Percentiles rank a stretch among this genome's conserved stretches.
Conservation (phyloP, 192 early-diverging fungal species). For the Haplosporangium gracile region DNA sequence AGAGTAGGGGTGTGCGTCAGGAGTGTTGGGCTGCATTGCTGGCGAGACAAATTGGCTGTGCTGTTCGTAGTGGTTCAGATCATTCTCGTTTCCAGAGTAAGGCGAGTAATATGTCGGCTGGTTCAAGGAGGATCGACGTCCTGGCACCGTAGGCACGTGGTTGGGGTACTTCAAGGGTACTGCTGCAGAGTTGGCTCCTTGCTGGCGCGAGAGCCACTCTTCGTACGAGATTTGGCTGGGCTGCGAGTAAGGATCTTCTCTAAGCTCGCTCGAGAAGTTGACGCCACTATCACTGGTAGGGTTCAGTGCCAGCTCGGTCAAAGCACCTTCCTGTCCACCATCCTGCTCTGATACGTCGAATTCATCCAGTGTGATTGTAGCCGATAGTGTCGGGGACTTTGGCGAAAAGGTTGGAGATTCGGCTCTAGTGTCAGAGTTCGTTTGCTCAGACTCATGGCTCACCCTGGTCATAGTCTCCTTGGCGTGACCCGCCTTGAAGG, state of each 20-base stretch:
- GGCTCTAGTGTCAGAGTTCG: slow-evolving; percentile 23
- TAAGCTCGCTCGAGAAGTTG: not conserved
- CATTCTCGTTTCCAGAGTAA: not conserved
- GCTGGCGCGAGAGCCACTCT: not conserved
- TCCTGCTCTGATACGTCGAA: not conserved
- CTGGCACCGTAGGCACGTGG: slow-evolving; percentile 12
- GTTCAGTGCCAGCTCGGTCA: not conserved
- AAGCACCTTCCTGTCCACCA: not conserved
- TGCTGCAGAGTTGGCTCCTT: not conserved
- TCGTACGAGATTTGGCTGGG: not conserved
- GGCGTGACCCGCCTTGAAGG: not conserved
- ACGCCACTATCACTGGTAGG: not conserved
- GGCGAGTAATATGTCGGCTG: not conserved
- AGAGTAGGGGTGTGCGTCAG: not conserved
- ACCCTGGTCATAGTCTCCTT: slow-evolving; percentile 2
- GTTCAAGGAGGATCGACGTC: slow-evolving; percentile 15
- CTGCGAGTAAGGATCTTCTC: not conserved
- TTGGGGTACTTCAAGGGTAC: not conserved
- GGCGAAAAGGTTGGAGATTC: slow-evolving; percentile 6
- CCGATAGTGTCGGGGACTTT: slow-evolving; percentile 5
- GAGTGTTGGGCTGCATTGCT: not conserved
- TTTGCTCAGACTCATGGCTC: slow-evolving; percentile 19
- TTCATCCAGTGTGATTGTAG: slow-evolving; percentile 28
- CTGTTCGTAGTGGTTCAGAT: not conserved
- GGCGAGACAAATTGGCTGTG: not conserved